These are phyloP conservation scores for Cenchrus purpureus DNA, from an alignment of 176 grass and related monocot genomes.

Conservation along the genomic window DNA sequence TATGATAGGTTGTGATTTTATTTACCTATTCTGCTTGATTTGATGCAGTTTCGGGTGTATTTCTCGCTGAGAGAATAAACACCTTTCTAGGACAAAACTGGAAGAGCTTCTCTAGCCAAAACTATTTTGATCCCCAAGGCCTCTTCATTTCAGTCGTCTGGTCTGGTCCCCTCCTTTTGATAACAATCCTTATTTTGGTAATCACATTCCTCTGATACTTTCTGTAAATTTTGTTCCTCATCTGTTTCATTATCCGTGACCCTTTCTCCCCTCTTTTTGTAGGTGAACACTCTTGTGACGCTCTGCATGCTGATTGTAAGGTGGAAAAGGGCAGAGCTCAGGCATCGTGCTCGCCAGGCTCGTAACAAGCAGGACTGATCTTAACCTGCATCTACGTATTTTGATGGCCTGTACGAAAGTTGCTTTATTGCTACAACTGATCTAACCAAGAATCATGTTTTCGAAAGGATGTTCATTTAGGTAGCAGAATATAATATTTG, in stretches of 20 bases:
- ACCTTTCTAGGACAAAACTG: constrained; percentile 68
- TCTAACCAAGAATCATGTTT: constrained; percentile 33
- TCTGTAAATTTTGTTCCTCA: background rate
- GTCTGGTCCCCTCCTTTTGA: constrained; percentile 81
- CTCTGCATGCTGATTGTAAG: constrained; percentile 73
- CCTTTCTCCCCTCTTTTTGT: background rate
- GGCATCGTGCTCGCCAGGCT: constrained; percentile 57
- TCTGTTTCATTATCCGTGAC: background rate
- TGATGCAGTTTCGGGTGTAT: constrained; percentile 85
- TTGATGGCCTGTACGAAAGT: constrained; percentile 23
- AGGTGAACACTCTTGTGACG: constrained; percentile 91
- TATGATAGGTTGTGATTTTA: background rate
- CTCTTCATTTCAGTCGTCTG: constrained; percentile 89
- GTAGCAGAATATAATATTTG: background rate
- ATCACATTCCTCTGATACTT: constrained; percentile 2
- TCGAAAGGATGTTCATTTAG: background rate
- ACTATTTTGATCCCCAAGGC: constrained; percentile 89
- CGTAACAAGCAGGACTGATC: constrained; percentile 76
- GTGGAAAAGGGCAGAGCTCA: constrained; percentile 89
- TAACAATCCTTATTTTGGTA: constrained; percentile 82
- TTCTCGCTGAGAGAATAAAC: constrained; percentile 81
- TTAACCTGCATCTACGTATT: constrained; percentile 19
- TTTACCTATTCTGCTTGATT: background rate
- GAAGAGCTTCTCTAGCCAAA: constrained; percentile 90
- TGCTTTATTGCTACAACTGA: background rate